These are phyloP conservation scores for Nowakowskiella sp. DNA, from an alignment of 192 early-diverging fungal genomes.

Conservation along the genomic window DNA sequence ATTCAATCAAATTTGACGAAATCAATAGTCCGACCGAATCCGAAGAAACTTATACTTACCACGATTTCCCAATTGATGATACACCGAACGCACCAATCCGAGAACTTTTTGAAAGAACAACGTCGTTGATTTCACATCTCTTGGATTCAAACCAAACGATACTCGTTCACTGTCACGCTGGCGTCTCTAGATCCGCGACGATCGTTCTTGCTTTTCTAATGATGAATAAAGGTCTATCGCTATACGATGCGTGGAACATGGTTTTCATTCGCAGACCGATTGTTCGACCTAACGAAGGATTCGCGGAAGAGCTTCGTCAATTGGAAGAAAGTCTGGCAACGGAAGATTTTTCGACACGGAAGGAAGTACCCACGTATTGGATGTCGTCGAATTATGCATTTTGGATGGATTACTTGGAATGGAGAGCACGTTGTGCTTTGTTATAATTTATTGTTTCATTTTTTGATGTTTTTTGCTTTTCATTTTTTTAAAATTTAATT, in stretches of 20 bases:
- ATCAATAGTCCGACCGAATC: not conserved
- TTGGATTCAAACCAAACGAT: not conserved
- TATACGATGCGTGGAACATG: constrained; percentile 36
- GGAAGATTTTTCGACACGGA: too few species aligned
- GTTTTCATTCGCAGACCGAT: constrained; percentile 30
- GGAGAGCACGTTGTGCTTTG: too few species aligned
- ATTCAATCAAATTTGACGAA: not conserved
- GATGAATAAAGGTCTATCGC: constrained; percentile 20
- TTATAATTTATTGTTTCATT: too few species aligned
- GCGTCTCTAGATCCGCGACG: constrained; percentile 50
- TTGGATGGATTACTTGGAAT: too few species aligned
- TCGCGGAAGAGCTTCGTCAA: constrained; percentile 30
- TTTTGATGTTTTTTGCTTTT: too few species aligned
- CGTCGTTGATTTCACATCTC: not conserved
- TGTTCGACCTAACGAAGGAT: constrained; percentile 43
- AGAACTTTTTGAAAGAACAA: constrained; percentile 26
- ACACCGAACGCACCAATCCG: constrained; percentile 26
- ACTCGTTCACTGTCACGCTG: constrained; percentile 52
- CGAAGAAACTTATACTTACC: constrained; percentile 14
- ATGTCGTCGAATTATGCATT: too few species aligned
- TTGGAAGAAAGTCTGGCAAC: too few species aligned
- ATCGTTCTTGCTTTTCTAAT: constrained; percentile 56
- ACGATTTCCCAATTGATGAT: constrained; percentile 39
- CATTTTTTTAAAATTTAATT: too few species aligned
- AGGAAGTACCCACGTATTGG: too few species aligned